A percentile compares a stretch with the other conserved stretches of the same genome.
These are phyloP conservation scores for Kazachstania sp. DNA, from an alignment of 1,139 yeast genomes.

Conservation along the genomic window DNA sequence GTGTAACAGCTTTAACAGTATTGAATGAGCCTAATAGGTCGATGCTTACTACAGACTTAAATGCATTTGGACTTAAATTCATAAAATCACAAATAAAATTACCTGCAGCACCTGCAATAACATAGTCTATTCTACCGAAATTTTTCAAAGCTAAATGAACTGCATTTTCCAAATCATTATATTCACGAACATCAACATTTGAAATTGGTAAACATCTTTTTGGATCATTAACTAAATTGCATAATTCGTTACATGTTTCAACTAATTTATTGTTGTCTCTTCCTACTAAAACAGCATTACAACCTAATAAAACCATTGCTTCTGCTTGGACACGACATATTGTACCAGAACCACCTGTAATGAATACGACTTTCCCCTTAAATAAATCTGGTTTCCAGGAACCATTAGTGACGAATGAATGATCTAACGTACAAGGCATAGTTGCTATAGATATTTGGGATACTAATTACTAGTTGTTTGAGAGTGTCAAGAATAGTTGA, in stretches of 20 bases:
- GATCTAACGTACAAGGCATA: constrained; percentile 26
- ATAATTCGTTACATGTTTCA: constrained; percentile 58
- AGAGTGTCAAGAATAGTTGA: too few relatives aligned
- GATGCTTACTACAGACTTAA: constrained; percentile 74
- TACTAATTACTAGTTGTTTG: not conserved
- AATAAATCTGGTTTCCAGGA: constrained; percentile 53
- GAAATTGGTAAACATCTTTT: constrained; percentile 66
- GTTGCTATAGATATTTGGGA: not conserved
- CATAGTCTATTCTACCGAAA: constrained; percentile 64
- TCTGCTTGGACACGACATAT: constrained; percentile 83
- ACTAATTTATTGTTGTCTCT: constrained; percentile 59
- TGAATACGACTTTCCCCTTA: constrained; percentile 75
- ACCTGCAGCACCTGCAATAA: constrained; percentile 94
- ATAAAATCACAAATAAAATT: constrained; percentile 77
- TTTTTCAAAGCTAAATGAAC: constrained; percentile 54
- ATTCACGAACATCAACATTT: constrained; percentile 67
- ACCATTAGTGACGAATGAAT: constrained; percentile 22
- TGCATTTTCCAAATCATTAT: constrained; percentile 49
- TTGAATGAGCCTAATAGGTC: constrained; percentile 82
- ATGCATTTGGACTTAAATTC: constrained; percentile 73
- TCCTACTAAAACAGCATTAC: constrained; percentile 79
- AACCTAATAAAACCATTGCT: constrained; percentile 73
- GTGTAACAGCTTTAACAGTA: constrained; percentile 72
- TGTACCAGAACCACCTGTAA: constrained; percentile 94
- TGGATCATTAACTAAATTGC: constrained; percentile 44